Evolutionary conservation across 768 basidiomycete species (phyloP).

Genomic region (Russula ochroleuca): DNA sequence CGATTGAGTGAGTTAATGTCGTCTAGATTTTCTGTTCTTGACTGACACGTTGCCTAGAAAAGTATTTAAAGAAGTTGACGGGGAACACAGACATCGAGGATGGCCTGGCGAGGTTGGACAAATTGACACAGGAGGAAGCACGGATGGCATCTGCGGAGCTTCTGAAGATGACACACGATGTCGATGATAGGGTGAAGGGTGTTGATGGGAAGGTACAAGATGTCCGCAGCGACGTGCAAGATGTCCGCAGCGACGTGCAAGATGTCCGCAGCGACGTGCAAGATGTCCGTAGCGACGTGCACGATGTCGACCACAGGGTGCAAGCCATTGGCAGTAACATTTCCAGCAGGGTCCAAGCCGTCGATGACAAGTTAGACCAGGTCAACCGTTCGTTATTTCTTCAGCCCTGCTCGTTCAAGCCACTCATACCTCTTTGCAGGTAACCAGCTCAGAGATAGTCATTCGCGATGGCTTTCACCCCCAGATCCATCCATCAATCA

Average conservation of each 20-base stretch:
- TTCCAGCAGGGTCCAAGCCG: not conserved
- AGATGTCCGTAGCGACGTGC: no score
- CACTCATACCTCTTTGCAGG: not conserved
- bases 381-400: not conserved
- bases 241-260: not conserved
- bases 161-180: not conserved
- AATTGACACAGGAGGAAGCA: not conserved
- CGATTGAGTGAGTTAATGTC: not conserved
- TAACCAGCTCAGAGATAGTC: not conserved
- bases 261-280: not conserved
- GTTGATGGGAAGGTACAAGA: not conserved
- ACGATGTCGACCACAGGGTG: not conserved
- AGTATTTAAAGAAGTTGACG: not conserved
- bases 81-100: not conserved
- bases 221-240: not conserved
- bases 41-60: not conserved
- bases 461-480: slow-evolving; percentile 36
- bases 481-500: slow-evolving; percentile 1
- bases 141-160: not conserved
- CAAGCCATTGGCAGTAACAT: not conserved
- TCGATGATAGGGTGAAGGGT: not conserved
- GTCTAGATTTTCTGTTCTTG: not conserved
- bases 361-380: not conserved
- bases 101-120: not conserved
- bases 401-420: no score